Evolutionary conservation across 257 asterid genomes (phyloP).

Genomic region (Rhazya stricta): DNA sequence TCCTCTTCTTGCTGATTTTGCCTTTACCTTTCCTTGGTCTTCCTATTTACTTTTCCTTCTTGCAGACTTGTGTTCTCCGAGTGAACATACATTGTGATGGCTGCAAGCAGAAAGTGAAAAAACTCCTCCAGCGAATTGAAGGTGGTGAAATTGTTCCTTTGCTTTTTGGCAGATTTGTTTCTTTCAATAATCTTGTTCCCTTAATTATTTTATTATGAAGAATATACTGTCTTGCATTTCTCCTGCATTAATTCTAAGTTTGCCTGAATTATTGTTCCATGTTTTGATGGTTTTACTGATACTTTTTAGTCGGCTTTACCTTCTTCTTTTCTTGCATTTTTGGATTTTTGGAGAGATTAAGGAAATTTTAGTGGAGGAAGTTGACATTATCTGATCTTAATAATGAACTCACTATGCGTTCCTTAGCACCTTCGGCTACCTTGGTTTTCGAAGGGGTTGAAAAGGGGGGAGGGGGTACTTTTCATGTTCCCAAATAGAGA

Average conservation of each 20-base stretch:
- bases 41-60: background rate
- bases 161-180: background rate
- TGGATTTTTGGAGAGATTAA: background rate
- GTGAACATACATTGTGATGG: conserved; percentile 95
- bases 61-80: conserved; percentile 70
- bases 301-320: background rate
- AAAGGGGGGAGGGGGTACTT: background rate
- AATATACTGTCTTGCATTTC: background rate
- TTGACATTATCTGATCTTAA: conserved; percentile 4
- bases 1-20: background rate
- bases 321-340: background rate
- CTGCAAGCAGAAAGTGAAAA: conserved; percentile 86
- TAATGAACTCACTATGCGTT: background rate
- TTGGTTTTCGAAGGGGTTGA: too few species aligned
- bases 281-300: background rate
- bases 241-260: background rate
- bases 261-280: background rate
- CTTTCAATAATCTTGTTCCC: background rate
- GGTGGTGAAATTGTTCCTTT: conserved; percentile 30
- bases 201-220: background rate
- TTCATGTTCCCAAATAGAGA: conserved; percentile 2
- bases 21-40: background rate
- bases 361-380: background rate
- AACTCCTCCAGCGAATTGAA: conserved; percentile 72
- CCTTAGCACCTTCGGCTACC: background rate